These are phyloP conservation scores for Protostelium mycophagum DNA, from an alignment of 78 protist species.

Conservation along the genomic window DNA sequence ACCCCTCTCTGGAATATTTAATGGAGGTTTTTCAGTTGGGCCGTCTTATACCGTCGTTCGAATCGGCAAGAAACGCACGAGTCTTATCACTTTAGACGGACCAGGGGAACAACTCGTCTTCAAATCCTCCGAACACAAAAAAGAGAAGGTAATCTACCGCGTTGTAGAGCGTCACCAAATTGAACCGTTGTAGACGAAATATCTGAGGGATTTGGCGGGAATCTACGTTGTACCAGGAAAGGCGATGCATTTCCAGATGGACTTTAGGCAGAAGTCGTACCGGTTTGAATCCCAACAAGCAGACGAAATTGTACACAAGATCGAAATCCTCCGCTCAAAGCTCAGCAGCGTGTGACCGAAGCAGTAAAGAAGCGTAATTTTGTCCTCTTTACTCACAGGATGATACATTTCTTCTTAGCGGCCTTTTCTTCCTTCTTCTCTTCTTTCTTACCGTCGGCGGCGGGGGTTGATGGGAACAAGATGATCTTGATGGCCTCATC, in stretches of 20 bases:
- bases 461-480: not conserved
- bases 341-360: too few relatives aligned
- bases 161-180: not conserved
- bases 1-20: too few relatives aligned
- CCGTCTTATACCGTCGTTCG: conserved; percentile 1
- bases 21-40: too few relatives aligned
- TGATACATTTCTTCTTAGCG: not conserved
- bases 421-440: not conserved
- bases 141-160: not conserved
- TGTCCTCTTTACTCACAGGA: too few relatives aligned
- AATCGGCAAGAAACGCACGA: not conserved
- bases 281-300: not conserved
- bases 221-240: not conserved
- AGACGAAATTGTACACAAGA: not conserved
- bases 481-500: conserved; percentile 79
- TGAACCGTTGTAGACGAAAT: not conserved
- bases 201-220: not conserved
- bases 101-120: not conserved
- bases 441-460: not conserved
- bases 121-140: not conserved
- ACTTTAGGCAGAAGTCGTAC: not conserved
- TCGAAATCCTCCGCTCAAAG: not conserved
- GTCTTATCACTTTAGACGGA: not conserved
- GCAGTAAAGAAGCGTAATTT: too few relatives aligned
- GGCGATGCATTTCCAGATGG: not conserved